Conservation (phyloP, 2,329 filamentous ascomycete genomes). For the Rhynchosporium secalis region DNA sequence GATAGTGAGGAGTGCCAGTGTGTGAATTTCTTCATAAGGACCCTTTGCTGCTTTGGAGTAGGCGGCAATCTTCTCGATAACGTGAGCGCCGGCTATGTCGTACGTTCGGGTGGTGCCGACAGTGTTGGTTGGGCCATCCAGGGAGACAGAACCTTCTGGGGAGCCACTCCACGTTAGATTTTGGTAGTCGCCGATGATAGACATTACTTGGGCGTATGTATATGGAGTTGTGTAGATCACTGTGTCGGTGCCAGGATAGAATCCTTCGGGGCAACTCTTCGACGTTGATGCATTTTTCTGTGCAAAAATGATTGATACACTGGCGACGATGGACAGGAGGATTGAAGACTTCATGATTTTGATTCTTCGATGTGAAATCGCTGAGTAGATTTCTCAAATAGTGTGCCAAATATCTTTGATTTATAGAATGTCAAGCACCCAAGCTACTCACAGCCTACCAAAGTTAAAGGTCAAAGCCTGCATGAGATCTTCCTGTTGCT, state of each 20-base stretch:
- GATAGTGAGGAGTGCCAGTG: conserved; percentile 29
- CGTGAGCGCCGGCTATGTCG: conserved; percentile 26
- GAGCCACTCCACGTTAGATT: conserved; percentile 35
- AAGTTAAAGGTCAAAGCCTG: background rate
- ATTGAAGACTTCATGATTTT: conserved; percentile 12
- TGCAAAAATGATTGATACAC: conserved; percentile 12
- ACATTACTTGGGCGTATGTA: conserved; percentile 33
- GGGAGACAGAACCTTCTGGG: conserved; percentile 24
- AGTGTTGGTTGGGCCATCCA: conserved; percentile 35
- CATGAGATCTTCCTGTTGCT: background rate
- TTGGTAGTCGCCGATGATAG: conserved; percentile 33
- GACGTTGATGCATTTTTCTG: conserved; percentile 18
- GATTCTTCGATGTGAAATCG: background rate
- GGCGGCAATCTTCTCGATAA: conserved; percentile 30
- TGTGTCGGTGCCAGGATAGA: conserved; percentile 21
- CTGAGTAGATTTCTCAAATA: background rate
- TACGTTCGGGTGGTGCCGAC: conserved; percentile 33
- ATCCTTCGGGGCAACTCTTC: conserved; percentile 22
- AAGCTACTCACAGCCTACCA: no score
- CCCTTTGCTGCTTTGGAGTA: conserved; percentile 31
- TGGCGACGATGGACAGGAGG: background rate
- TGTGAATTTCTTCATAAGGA: conserved; percentile 34
- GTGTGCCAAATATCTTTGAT: background rate
- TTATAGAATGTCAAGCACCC: background rate
- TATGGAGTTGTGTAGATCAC: conserved; percentile 34